A percentile compares a stretch with the other conserved stretches of the same genome.
These are phyloP conservation scores for Didymella glomerata DNA, from an alignment of 2,329 filamentous ascomycete genomes.

Conservation along the genomic window DNA sequence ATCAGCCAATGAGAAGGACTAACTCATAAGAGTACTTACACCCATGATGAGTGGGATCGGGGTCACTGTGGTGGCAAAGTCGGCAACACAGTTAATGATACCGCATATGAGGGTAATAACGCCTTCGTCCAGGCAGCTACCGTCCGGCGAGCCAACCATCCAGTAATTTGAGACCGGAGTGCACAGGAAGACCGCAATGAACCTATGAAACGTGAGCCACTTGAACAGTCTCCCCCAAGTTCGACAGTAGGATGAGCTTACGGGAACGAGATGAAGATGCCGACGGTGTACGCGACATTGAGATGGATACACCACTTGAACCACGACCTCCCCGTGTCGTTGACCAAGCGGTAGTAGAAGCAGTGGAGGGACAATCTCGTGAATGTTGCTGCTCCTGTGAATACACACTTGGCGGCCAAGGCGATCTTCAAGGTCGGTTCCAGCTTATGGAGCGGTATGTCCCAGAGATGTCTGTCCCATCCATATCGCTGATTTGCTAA, in stretches of 20 bases:
- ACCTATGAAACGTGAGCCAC: slow-evolving; percentile 18
- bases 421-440: slow-evolving; percentile 48
- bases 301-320: slow-evolving; percentile 54
- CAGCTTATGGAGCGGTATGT: slow-evolving; percentile 46
- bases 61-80: slow-evolving; percentile 54
- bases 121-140: slow-evolving; percentile 54
- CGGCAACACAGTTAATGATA: slow-evolving; percentile 55
- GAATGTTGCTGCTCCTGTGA: slow-evolving; percentile 54
- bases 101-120: slow-evolving; percentile 51
- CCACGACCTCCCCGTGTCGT: slow-evolving; percentile 51
- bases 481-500: slow-evolving; percentile 54
- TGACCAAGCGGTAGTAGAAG: slow-evolving; percentile 57
- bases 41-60: slow-evolving; percentile 55
- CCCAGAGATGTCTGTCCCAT: slow-evolving; percentile 57
- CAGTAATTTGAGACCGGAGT: slow-evolving; percentile 56
- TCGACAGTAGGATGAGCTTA: slow-evolving; percentile 26
- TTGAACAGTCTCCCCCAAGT: background rate
- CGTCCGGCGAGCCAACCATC: slow-evolving; percentile 44
- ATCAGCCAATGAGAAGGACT: background rate
- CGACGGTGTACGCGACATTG: slow-evolving; percentile 50
- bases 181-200: slow-evolving; percentile 51
- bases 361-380: slow-evolving; percentile 56
- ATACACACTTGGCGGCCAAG: slow-evolving; percentile 54
- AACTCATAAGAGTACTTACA: slow-evolving; percentile 22
- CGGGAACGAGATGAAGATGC: slow-evolving; percentile 50